Evolutionary conservation across 2,329 filamentous ascomycete species (phyloP).

Genomic region (Trichoderma hamatum): DNA sequence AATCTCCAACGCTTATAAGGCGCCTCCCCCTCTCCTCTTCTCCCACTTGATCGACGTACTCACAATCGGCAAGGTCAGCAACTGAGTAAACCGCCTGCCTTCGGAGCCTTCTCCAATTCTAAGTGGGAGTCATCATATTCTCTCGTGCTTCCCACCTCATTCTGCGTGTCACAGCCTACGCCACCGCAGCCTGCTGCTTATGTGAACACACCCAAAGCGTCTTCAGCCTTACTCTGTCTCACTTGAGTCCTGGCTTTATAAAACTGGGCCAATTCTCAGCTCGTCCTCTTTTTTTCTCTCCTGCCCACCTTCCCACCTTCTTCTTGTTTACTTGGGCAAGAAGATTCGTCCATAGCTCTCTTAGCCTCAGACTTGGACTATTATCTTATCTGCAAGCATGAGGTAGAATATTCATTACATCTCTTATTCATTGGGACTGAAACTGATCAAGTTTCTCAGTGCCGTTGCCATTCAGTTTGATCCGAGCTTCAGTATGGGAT

Average conservation of each 20-base stretch:
- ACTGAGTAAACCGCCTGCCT: slow-evolving; percentile 7
- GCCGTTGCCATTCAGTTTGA: slow-evolving; percentile 57
- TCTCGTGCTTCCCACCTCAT: slow-evolving; percentile 20
- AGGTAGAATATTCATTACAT: slow-evolving; percentile 4
- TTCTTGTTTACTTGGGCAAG: neutral
- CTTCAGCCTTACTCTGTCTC: slow-evolving; percentile 26
- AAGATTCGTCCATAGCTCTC: neutral
- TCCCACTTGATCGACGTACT: slow-evolving; percentile 1
- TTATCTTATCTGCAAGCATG: slow-evolving; percentile 17
- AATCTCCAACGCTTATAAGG: neutral
- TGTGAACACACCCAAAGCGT: slow-evolving; percentile 20
- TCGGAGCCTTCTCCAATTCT: slow-evolving; percentile 8
- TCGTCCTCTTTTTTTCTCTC: neutral
- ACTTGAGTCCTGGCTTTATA: slow-evolving; percentile 18
- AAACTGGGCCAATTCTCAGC: slow-evolving; percentile 17
- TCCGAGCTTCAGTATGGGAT: slow-evolving; percentile 55
- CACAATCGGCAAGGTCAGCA: slow-evolving; percentile 11
- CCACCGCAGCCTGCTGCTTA: slow-evolving; percentile 25
- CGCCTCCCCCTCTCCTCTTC: neutral
- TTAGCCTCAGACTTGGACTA: neutral
- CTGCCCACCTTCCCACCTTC: neutral
- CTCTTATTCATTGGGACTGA: neutral
- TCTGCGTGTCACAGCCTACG: slow-evolving; percentile 23
- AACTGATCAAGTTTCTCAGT: slow-evolving; percentile 35
- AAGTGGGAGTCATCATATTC: slow-evolving; percentile 10